Evolutionary conservation across 176 grass and related monocot species (phyloP).

Genomic region (Musa schizocarpa): DNA sequence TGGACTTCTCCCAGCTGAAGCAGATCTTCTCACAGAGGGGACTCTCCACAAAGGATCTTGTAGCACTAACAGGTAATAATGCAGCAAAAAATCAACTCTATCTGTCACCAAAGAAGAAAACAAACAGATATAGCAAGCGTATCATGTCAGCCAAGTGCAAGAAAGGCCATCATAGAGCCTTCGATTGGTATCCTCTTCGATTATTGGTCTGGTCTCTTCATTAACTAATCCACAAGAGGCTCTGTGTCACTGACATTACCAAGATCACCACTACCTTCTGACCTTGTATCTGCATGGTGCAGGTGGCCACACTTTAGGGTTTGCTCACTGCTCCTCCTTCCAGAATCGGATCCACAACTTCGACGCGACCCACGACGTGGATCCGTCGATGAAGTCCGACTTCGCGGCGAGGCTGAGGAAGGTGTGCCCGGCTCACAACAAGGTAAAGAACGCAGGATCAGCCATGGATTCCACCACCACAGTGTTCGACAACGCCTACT

Average conservation of each 20-base stretch:
- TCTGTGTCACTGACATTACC: too few relatives aligned
- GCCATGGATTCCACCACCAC: conserved; percentile 48
- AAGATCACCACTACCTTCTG: neutral
- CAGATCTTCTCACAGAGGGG: conserved; percentile 69
- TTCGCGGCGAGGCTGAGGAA: conserved; percentile 56
- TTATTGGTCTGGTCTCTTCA: too few relatives aligned
- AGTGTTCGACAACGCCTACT: conserved; percentile 80
- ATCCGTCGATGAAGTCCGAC: conserved; percentile 45
- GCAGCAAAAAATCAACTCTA: neutral
- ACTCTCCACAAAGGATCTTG: conserved; percentile 61
- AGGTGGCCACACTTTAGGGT: conserved; percentile 85
- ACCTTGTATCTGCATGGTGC: neutral
- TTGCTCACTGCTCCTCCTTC: conserved; percentile 91
- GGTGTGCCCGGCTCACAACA: conserved; percentile 64
- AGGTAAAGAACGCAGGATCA: conserved; percentile 35
- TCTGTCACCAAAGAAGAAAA: too few relatives aligned
- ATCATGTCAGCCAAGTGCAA: neutral
- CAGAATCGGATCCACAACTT: conserved; percentile 55
- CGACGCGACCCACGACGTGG: conserved; percentile 21
- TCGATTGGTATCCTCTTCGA: neutral
- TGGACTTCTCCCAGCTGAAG: conserved; percentile 70
- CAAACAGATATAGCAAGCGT: neutral
- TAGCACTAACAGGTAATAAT: conserved; percentile 50
- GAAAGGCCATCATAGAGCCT: neutral
- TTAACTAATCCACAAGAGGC: too few relatives aligned